Evolutionary conservation across 1,139 yeast genomes (phyloP), one percentile per base, ranked within the genome.

Genomic region (Wickerhamomyces sp.): DNA sequence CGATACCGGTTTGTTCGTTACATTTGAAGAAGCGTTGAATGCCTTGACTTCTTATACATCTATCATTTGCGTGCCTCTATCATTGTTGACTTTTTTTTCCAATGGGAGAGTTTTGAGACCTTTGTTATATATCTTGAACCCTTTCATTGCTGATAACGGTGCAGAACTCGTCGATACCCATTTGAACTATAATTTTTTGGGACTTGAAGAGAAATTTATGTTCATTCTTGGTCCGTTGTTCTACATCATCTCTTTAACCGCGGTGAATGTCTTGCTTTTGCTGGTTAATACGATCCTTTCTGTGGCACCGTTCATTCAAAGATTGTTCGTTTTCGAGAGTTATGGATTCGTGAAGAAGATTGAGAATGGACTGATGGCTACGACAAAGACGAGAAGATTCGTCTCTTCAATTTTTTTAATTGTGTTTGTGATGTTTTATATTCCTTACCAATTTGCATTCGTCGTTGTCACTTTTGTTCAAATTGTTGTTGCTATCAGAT

Each of bases 361-460:
- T 13, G 26, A 36, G 6, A 33, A 31, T 4, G 32, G 28, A 8
- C 24, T 38, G 3, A n/a, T 41, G 23, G 16, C 10, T 4, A 17
- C 15, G 6, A 17, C 10, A 4, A 26, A 26, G 9, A 51, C 47
- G 14, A 54, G 67, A 16, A 52, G 70, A 13, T 32, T 60, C 2
- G 36, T 63, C 5, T 66, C 68, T 3, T 57, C 69, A 1, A 35
- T 65, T 2, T 17, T 70, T 2, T 45, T 79, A 19, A 37, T 68
- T 12, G 38, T 57, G 0, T 51, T 65, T 17, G 82, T 83, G 5
- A 63, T 80, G 20, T 57, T 78, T 25, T 79, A 78, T 51, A 62
- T 85, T 18, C 96, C 96, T 1, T 87, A 79, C 51, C 95, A 87
- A 54, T 70, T 86, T 51, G 88, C 85, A 0, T 85, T 70, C 50